These are phyloP conservation scores for Cordyceps fumosorosea DNA, from an alignment of 2,329 filamentous ascomycete species.

Conservation along the genomic window DNA sequence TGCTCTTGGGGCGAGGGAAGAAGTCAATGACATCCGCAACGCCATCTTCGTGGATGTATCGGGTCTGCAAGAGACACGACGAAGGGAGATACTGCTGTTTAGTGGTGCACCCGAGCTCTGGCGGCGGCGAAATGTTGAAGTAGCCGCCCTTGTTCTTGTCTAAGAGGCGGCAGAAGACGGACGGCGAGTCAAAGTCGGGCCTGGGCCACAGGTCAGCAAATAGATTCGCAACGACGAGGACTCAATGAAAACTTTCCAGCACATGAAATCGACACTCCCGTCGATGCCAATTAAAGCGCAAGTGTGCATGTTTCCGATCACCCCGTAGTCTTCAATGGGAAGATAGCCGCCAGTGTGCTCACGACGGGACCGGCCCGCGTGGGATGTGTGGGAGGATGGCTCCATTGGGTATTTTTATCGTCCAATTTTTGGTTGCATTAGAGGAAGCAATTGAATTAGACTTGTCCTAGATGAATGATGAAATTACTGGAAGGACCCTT, in stretches of 20 bases:
- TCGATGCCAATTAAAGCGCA: slow-evolving; percentile 69
- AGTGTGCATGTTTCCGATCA: slow-evolving; percentile 76
- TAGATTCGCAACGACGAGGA: background rate
- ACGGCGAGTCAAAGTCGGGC: slow-evolving; percentile 74
- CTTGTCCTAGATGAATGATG: background rate
- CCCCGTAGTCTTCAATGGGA: slow-evolving; percentile 69
- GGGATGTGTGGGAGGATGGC: slow-evolving; percentile 17
- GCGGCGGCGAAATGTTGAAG: slow-evolving; percentile 58
- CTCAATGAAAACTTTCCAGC: slow-evolving; percentile 48
- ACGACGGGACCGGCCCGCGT: slow-evolving; percentile 27
- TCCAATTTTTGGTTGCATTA: background rate
- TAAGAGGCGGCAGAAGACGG: slow-evolving; percentile 66
- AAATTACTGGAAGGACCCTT: background rate
- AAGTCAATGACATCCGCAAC: slow-evolving; percentile 70
- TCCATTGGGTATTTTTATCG: slow-evolving; percentile 4
- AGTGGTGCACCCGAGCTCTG: slow-evolving; percentile 51
- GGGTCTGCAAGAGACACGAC: slow-evolving; percentile 68
- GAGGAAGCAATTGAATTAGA: background rate
- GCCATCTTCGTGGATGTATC: slow-evolving; percentile 70
- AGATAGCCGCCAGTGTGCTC: slow-evolving; percentile 42
- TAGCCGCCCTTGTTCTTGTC: slow-evolving; percentile 70
- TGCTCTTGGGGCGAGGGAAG: slow-evolving; percentile 62
- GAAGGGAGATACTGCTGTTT: slow-evolving; percentile 74
- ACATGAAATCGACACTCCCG: slow-evolving; percentile 71
- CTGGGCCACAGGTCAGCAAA: slow-evolving; percentile 28